Evolutionary conservation across 768 basidiomycete species (phyloP), one percentile per base, ranked within the genome.

Genomic region (Gelatoporia subvermispora): DNA sequence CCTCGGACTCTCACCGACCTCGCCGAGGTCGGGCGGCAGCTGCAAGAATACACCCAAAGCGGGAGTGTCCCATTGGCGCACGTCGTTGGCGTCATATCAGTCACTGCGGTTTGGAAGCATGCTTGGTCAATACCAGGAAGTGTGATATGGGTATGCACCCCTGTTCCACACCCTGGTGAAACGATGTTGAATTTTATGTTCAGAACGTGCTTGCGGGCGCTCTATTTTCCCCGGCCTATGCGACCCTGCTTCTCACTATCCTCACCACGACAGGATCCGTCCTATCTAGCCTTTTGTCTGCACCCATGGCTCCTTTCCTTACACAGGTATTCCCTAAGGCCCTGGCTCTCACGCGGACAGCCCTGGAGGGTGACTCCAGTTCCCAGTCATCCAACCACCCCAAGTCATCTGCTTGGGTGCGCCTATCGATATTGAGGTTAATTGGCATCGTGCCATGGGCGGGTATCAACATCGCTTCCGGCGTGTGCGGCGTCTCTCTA

Each of bases 51-150:
- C 64, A 81, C 86, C 8, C 84, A 84, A 62, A 83, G 82, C 50
- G 86, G 87, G 10, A 56, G 71, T 24, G 71, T 68, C 2, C 78
- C 85, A 17, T 71, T 81, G 45, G 75, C 77, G 8, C 94, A 95
- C 67, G 88, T 95, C 45, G 65, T 94, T 37, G 81, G 76, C 21
- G 91, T 93, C 43, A 75, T 97, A 58, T 82, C 86, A 35, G 74
- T 93, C 13, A 84, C 87, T 16, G 89, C 90, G 3, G 71, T 92
- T 23, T 97, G 93, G 92, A 96, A 93, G 68, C 94, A 97, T 65
- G 92, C 93, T 3, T 97, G 93, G 94, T 93, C 90, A 51, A 80
- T 97, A 49, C 94, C 94, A 8, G 94, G 94, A 7, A 93, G 90
- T 56, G 92, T 95, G 41, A 76, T 95, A 42, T 85, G 93, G 85